Percentiles rank a stretch among this genome's conserved stretches.
phyloP scores from a whole-genome alignment of 2,329 filamentous ascomycete genomes.

The Nigrospora osmanthi region DNA sequence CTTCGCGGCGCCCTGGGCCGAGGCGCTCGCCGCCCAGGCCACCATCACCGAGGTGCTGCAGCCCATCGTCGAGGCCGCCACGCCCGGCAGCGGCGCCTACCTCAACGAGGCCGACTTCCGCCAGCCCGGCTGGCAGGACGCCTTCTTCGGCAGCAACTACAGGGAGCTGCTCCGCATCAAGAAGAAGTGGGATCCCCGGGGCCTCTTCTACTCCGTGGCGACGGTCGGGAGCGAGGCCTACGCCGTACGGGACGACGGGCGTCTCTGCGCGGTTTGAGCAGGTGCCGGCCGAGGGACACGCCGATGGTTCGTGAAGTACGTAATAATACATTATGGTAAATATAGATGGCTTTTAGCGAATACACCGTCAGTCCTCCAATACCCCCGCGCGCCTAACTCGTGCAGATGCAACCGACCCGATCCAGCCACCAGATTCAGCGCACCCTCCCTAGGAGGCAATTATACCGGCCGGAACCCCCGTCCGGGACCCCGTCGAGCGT shows the following conservation, averaged over 20 bases:
- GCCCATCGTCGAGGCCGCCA: constrained; percentile 14
- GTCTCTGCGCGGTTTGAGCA: constrained; percentile 12
- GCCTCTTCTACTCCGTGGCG: constrained; percentile 28
- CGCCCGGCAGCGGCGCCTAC: constrained; percentile 19
- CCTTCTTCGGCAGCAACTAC: constrained; percentile 29
- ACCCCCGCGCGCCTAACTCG: too few relatives aligned
- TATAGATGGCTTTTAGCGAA: too few relatives aligned
- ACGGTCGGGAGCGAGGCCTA: constrained; percentile 35
- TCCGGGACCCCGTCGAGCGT: too few relatives aligned
- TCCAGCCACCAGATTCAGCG: too few relatives aligned
- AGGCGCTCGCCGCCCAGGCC: constrained; percentile 15
- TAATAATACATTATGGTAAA: too few relatives aligned
- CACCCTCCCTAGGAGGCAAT: too few relatives aligned
- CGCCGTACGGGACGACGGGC: constrained; percentile 14
- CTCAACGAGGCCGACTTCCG: constrained; percentile 33
- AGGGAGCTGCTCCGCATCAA: constrained; percentile 26
- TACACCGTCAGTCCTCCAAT: too few relatives aligned
- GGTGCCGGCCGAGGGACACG: too few relatives aligned
- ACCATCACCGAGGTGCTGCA: constrained; percentile 21
- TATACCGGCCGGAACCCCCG: too few relatives aligned
- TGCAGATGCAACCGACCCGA: too few relatives aligned
- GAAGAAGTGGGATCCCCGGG: constrained; percentile 29
- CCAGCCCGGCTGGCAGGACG: constrained; percentile 21
- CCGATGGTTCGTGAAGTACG: too few relatives aligned
- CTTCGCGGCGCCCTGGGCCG: constrained; percentile 9